phyloP scores from a whole-genome alignment of 2,329 filamentous ascomycete species.

The Hypomyces rosellus region DNA sequence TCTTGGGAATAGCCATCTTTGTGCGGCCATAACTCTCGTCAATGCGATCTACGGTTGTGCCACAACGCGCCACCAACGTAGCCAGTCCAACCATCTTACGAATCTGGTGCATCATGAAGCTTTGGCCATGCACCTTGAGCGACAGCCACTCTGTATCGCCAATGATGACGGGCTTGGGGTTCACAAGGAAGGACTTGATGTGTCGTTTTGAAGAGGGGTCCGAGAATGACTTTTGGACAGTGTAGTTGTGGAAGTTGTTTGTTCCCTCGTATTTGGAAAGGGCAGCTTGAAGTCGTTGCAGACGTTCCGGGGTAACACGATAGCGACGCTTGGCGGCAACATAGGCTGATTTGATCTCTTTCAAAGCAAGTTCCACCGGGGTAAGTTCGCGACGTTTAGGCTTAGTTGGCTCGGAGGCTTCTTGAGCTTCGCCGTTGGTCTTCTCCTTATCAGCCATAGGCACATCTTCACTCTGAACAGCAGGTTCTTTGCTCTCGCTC shows the following conservation, averaged over 20 bases:
- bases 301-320: constrained; percentile 66
- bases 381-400: constrained; percentile 36
- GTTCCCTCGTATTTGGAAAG: constrained; percentile 76
- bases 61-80: constrained; percentile 76
- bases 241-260: constrained; percentile 95
- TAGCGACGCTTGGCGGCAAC: constrained; percentile 77
- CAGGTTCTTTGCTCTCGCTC: constrained; percentile 10
- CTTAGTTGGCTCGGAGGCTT: constrained; percentile 19
- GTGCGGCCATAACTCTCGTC: constrained; percentile 63
- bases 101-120: constrained; percentile 99
- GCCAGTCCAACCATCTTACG: constrained; percentile 98
- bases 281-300: constrained; percentile 67
- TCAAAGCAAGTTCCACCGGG: constrained; percentile 59
- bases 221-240: constrained; percentile 73
- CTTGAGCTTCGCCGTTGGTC: constrained; percentile 14
- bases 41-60: constrained; percentile 66
- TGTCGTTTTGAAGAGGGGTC: constrained; percentile 83
- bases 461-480: constrained; percentile 19
- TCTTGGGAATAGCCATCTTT: constrained; percentile 86
- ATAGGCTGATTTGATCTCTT: constrained; percentile 74
- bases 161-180: constrained; percentile 71
- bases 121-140: constrained; percentile 92
- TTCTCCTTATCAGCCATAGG: constrained; percentile 17
- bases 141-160: constrained; percentile 92
- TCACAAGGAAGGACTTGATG: constrained; percentile 86